Conservation (phyloP, 345 rosid genomes). For the Draba incana region DNA sequence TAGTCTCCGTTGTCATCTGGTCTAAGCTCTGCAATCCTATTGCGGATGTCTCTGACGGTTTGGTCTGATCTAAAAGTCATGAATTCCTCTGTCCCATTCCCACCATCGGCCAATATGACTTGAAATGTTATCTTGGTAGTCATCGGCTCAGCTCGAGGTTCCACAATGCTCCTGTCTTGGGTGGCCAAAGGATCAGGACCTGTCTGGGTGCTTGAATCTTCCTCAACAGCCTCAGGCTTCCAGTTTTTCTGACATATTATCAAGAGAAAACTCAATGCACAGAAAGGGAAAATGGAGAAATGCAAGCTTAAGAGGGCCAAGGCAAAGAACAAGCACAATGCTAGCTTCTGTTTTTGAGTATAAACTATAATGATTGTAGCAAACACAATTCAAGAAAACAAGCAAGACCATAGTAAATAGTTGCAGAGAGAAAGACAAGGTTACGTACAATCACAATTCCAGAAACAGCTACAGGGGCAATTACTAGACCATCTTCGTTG, state of each 20-base stretch:
- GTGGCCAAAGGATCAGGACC: neutral
- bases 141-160: neutral
- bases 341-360: neutral
- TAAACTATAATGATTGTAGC: too few species aligned
- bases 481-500: neutral
- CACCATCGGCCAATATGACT: neutral
- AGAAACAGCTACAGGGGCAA: neutral
- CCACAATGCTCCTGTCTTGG: slow-evolving; percentile 1
- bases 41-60: slow-evolving; percentile 35
- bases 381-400: neutral
- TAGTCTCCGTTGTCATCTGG: neutral
- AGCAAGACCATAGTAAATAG: slow-evolving; percentile 11
- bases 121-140: neutral
- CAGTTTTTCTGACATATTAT: neutral
- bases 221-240: slow-evolving; percentile 5
- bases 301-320: too few species aligned
- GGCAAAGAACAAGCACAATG: slow-evolving; percentile 5
- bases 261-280: slow-evolving; percentile 2
- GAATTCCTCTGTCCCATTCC: neutral
- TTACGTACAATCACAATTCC: slow-evolving; percentile 10
- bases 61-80: slow-evolving; percentile 12
- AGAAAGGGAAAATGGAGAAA: neutral
- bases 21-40: neutral
- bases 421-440: slow-evolving; percentile 10
- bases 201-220: slow-evolving; percentile 3